Conservation (phyloP, 2,329 filamentous ascomycete genomes). For the Ambrosiella xylebori region DNA sequence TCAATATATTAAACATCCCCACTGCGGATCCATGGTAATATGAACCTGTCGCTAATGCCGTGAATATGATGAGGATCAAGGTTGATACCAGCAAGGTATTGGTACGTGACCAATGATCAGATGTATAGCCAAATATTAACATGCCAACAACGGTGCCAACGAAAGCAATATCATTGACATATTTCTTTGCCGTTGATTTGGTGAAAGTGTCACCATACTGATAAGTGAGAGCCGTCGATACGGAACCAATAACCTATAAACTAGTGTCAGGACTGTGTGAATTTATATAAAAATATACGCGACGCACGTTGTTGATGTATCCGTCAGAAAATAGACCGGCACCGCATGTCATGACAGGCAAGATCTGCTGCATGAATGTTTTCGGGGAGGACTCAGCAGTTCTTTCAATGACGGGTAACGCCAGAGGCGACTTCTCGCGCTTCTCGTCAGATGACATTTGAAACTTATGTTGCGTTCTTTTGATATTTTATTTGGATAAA, state of each 20-base stretch:
- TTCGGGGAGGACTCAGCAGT: neutral
- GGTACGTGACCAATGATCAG: constrained; percentile 71
- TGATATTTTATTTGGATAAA: too few relatives aligned
- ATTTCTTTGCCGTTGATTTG: constrained; percentile 50
- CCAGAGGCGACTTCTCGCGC: neutral
- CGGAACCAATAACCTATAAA: constrained; percentile 65
- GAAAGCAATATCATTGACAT: constrained; percentile 70
- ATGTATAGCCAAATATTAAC: constrained; percentile 62
- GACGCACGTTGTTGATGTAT: constrained; percentile 65
- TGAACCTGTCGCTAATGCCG: constrained; percentile 57
- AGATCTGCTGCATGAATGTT: constrained; percentile 4
- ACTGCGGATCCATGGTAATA: constrained; percentile 53
- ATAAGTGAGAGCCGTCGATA: constrained; percentile 54
- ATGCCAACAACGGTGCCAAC: constrained; percentile 73
- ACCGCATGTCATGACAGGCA: constrained; percentile 73
- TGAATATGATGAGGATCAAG: constrained; percentile 69
- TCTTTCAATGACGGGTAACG: neutral
- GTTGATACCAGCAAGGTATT: constrained; percentile 70
- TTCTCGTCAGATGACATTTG: constrained; percentile 6
- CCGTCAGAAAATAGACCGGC: constrained; percentile 83
- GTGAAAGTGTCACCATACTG: constrained; percentile 57
- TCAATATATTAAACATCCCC: constrained; percentile 59
- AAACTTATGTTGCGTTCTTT: neutral
- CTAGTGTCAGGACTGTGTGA: neutral
- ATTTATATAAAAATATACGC: neutral